These are phyloP conservation scores for Verticillium dahliae DNA, from an alignment of 2,329 filamentous ascomycete species.

Conservation along the genomic window DNA sequence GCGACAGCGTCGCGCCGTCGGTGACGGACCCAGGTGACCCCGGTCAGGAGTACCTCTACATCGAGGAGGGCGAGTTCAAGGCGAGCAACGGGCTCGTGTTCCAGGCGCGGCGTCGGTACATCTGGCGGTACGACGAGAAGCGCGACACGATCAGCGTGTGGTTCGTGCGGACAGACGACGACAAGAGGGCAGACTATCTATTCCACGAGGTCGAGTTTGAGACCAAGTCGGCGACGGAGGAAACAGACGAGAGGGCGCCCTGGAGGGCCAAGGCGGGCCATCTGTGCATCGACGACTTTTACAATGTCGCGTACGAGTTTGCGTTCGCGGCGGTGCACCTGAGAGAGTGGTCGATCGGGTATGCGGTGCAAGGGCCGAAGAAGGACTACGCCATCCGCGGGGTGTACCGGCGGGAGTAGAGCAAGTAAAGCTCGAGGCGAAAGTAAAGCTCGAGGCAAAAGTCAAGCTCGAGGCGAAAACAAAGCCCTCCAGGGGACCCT, in stretches of 20 bases:
- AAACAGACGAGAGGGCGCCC: constrained; percentile 26
- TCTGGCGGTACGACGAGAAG: constrained; percentile 62
- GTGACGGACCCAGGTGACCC: constrained; percentile 17
- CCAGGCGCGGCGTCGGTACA: constrained; percentile 58
- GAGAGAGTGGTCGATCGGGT: constrained; percentile 51
- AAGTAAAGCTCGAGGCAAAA: no score
- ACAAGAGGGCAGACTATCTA: constrained; percentile 59
- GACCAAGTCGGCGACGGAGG: constrained; percentile 10
- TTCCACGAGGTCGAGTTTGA: constrained; percentile 69
- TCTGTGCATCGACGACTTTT: constrained; percentile 65
- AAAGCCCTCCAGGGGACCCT: no score
- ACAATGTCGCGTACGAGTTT: constrained; percentile 65
- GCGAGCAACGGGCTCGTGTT: constrained; percentile 51
- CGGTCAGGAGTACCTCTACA: constrained; percentile 59
- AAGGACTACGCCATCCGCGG: constrained; percentile 64
- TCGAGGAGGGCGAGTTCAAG: constrained; percentile 60
- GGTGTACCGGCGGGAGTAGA: constrained; percentile 33
- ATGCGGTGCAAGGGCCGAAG: constrained; percentile 63
- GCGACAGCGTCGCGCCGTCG: constrained; percentile 2
- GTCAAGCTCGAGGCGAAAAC: no score
- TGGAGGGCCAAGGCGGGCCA: constrained; percentile 64
- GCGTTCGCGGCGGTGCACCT: constrained; percentile 51
- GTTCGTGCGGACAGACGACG: constrained; percentile 63
- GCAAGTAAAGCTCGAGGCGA: not conserved
- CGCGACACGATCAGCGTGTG: constrained; percentile 61